Evolutionary conservation across 2,329 filamentous ascomycete genomes (phyloP), one percentile per base, ranked within the genome.

Genomic region (Penicillium sp.): DNA sequence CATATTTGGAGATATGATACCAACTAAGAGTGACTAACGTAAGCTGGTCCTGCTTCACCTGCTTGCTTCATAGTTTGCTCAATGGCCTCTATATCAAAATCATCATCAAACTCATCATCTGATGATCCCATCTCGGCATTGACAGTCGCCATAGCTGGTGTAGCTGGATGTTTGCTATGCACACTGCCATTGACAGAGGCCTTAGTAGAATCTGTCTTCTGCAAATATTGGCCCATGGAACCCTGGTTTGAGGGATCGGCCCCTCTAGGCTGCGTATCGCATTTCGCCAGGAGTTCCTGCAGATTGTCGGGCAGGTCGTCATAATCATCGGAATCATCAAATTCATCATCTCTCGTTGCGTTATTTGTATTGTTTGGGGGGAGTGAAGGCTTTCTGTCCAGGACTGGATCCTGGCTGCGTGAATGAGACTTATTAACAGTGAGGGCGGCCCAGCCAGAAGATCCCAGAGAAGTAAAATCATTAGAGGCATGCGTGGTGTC

Each of bases 91-190:
- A 74, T 45, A 50, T 95, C 89, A 68, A 82, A 75, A 53, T 83
- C 80, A 57, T 79, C 79, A 56, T 84, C 87, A 74, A 89, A 89
- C 61, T 89, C 89, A 71, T 89, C 88, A 50, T 81, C 86, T 55
- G 75, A 76, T 58, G 59, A 73, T 65, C 22, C 73, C 69, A 46
- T 71, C 64, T 43, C 64, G 58, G 39, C 54, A 48, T 46, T 61
- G 53, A 27, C 50, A 9, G 34, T 22, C 16, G 49, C 43, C 7
- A 35, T 41, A 40, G 57, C 42, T 10, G 22, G 31, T 27, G 37
- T 41, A 40, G 57, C 42, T 10, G 22, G 31, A 27, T 37, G 10
- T 22, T 47, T 50, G 28, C 16, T 30, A 33, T 28, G 34, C 31
- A 31, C 27, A 31, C 28, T 19, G 19, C 30, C 22, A 8, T 38